phyloP scores from a whole-genome alignment of 768 basidiomycete species.

The Lactifluus subvellereus region DNA sequence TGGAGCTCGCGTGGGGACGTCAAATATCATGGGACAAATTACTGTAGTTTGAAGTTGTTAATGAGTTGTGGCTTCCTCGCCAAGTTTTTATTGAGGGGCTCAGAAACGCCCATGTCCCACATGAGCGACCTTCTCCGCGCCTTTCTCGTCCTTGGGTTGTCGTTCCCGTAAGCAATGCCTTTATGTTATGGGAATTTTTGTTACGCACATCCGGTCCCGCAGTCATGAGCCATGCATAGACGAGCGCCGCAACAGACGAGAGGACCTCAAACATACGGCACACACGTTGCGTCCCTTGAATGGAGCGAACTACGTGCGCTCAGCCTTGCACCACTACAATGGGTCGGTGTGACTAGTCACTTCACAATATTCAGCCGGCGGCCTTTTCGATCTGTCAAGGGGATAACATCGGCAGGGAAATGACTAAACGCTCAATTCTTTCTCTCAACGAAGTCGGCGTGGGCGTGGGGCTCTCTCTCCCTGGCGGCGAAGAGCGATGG shows the following conservation, averaged over 20 bases:
- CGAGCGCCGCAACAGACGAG: constrained; percentile 3
- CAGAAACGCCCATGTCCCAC: neutral
- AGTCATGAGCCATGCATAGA: neutral
- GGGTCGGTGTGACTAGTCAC: neutral
- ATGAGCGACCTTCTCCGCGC: neutral
- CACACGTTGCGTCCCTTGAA: constrained; percentile 19
- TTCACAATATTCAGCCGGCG: neutral
- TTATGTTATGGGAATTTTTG: neutral
- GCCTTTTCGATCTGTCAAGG: neutral
- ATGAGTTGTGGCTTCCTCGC: neutral
- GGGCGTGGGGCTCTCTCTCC: too few relatives aligned
- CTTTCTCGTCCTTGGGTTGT: neutral
- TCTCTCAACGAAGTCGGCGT: too few relatives aligned
- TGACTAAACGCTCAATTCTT: too few relatives aligned
- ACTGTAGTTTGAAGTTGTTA: neutral
- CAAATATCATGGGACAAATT: neutral
- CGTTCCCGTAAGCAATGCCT: neutral
- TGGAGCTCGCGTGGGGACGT: neutral
- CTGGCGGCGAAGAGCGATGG: neutral
- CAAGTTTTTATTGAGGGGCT: neutral
- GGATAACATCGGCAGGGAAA: neutral
- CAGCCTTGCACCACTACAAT: constrained; percentile 2
- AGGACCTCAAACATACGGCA: constrained; percentile 13
- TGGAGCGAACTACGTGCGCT: neutral
- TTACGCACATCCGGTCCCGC: neutral